Conservation (phyloP, 2,329 filamentous ascomycete species). For the Seiridium unicorne region DNA sequence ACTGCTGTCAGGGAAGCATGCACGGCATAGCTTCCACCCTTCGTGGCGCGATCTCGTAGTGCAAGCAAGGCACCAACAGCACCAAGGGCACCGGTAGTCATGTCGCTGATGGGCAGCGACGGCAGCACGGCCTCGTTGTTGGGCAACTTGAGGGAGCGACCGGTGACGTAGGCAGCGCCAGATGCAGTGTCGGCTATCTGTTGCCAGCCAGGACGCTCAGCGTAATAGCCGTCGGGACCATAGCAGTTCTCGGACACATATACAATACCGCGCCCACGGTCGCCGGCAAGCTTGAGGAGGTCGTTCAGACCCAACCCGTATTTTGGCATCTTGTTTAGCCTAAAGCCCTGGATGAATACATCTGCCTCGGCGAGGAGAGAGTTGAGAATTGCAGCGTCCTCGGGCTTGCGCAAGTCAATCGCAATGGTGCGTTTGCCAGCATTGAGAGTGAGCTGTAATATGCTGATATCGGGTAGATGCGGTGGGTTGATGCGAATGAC, state of each 20-base stretch:
- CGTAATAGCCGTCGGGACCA: slow-evolving; percentile 43
- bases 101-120: slow-evolving; percentile 32
- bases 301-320: slow-evolving; percentile 39
- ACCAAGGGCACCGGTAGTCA: slow-evolving; percentile 31
- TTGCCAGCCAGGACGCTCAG: slow-evolving; percentile 47
- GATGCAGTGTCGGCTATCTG: slow-evolving; percentile 43
- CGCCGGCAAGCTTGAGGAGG: slow-evolving; percentile 36
- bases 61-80: slow-evolving; percentile 30
- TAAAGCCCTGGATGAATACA: slow-evolving; percentile 53
- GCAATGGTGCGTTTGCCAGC: slow-evolving; percentile 45
- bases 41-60: slow-evolving; percentile 26
- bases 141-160: slow-evolving; percentile 21
- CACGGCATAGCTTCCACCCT: slow-evolving; percentile 30
- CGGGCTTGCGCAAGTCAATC: slow-evolving; percentile 43
- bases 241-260: slow-evolving; percentile 52
- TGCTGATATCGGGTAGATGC: slow-evolving; percentile 38
- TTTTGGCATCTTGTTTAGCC: slow-evolving; percentile 39
- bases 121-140: slow-evolving; percentile 27
- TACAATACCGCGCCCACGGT: slow-evolving; percentile 41
- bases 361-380: slow-evolving; percentile 47
- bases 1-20: slow-evolving; percentile 26
- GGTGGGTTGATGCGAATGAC: slow-evolving; percentile 43
- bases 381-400: slow-evolving; percentile 36
- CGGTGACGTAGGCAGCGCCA: slow-evolving; percentile 30
- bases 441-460: slow-evolving; percentile 39